phyloP scores from a whole-genome alignment of 2,329 filamentous ascomycete species.

The Pseudogymnoascus sp. region DNA sequence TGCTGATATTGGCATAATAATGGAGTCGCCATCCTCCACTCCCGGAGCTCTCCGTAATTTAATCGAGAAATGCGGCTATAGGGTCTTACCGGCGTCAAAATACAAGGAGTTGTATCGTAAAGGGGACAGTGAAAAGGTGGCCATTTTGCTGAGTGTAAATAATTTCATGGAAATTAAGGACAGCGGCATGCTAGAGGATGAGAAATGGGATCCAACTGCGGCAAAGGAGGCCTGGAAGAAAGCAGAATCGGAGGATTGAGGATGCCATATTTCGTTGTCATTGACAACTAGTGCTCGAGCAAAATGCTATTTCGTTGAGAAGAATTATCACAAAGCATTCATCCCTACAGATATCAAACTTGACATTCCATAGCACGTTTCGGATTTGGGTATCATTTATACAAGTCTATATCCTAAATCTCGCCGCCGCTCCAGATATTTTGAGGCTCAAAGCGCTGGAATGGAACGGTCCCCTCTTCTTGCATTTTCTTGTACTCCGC shows the following conservation, averaged over 20 bases:
- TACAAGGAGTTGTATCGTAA: constrained; percentile 15
- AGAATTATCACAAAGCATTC: no score
- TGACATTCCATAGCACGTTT: background rate
- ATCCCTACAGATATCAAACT: background rate
- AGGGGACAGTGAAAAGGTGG: constrained; percentile 10
- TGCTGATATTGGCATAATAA: constrained; percentile 18
- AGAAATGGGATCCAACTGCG: background rate
- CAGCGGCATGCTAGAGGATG: constrained; percentile 10
- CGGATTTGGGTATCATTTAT: constrained; percentile 2
- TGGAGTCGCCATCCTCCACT: constrained; percentile 10
- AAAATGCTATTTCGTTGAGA: background rate
- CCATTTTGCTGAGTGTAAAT: constrained; percentile 13
- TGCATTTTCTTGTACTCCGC: background rate
- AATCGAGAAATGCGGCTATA: constrained; percentile 16
- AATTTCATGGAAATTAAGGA: constrained; percentile 20
- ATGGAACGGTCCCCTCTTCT: background rate
- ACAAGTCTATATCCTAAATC: background rate
- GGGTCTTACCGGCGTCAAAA: constrained; percentile 14
- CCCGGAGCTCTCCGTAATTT: background rate
- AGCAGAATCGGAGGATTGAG: background rate
- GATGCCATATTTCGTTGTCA: background rate
- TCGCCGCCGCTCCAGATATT: constrained; percentile 1
- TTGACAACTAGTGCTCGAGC: background rate
- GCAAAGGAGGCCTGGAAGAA: background rate
- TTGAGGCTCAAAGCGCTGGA: background rate